Percentiles rank a stretch among this genome's conserved stretches.
Evolutionary conservation across 1,284 basidiomycete genomes (phyloP).

Genomic region (Ganoderma meredithae): DNA sequence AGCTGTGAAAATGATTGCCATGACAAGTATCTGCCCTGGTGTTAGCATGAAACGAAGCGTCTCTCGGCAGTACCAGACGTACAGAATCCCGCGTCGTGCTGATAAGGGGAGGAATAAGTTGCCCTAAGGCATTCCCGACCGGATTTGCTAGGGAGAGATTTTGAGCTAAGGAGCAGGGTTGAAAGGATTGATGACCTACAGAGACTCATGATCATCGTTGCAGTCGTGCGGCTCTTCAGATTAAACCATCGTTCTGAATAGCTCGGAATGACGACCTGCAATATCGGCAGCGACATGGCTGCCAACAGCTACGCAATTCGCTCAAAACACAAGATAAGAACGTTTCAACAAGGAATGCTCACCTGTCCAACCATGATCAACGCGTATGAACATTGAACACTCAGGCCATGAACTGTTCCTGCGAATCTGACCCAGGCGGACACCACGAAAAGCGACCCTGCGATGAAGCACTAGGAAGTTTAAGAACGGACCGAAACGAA

Average conservation of each 20-base stretch:
- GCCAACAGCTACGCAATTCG: slow-evolving; percentile 52
- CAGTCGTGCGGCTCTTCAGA: slow-evolving; percentile 74
- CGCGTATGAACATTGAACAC: slow-evolving; percentile 57
- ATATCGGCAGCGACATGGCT: slow-evolving; percentile 67
- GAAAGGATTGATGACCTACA: slow-evolving; percentile 45
- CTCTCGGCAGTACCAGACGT: neutral
- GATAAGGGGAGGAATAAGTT: slow-evolving; percentile 72
- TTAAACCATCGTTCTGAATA: slow-evolving; percentile 86
- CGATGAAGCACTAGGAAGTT: slow-evolving; percentile 58
- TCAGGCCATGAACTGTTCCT: slow-evolving; percentile 63
- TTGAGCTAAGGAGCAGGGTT: neutral
- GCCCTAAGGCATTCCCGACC: slow-evolving; percentile 62
- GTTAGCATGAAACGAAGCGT: neutral
- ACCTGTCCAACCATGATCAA: slow-evolving; percentile 78
- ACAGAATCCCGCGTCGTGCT: slow-evolving; percentile 62
- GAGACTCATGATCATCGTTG: slow-evolving; percentile 81
- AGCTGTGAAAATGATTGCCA: slow-evolving; percentile 75
- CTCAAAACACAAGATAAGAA: neutral
- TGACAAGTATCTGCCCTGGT: slow-evolving; percentile 62
- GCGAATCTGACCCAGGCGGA: slow-evolving; percentile 80
- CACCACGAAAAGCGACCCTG: slow-evolving; percentile 58
- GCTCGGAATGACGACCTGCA: slow-evolving; percentile 70
- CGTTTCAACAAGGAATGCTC: slow-evolving; percentile 20
- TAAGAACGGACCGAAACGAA: slow-evolving; percentile 6
- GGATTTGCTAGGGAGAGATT: slow-evolving; percentile 28